Evolutionary conservation across 2,329 filamentous ascomycete genomes (phyloP).

Genomic region (Fusarium heterosporum): DNA sequence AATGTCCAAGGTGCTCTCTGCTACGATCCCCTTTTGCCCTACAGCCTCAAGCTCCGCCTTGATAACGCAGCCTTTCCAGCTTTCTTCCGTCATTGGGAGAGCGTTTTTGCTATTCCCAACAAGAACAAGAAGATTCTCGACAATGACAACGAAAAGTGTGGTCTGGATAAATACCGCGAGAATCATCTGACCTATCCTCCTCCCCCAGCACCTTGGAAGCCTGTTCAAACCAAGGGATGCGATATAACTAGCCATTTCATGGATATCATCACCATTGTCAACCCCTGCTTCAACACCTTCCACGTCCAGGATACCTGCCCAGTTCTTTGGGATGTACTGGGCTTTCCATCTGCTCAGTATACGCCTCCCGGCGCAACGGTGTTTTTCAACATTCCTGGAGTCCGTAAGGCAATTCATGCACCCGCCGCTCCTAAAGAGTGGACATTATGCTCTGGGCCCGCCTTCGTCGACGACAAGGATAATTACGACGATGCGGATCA

Average conservation of each 20-base stretch:
- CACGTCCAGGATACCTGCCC: constrained; percentile 20
- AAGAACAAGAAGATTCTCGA: constrained; percentile 29
- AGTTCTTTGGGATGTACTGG: constrained; percentile 1
- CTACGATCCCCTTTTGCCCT: constrained; percentile 27
- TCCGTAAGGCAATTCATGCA: constrained; percentile 20
- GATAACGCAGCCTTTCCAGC: constrained; percentile 17
- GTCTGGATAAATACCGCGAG: constrained; percentile 18
- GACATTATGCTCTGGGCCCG: constrained; percentile 3
- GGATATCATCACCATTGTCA: constrained; percentile 5
- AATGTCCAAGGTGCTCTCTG: constrained; percentile 18
- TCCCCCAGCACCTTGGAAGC: constrained; percentile 6
- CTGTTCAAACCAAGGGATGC: constrained; percentile 16
- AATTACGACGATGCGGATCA: constrained; percentile 11
- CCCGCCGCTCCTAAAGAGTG: constrained; percentile 3
- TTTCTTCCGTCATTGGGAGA: constrained; percentile 21
- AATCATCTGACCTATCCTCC: constrained; percentile 15
- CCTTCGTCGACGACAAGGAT: background rate
- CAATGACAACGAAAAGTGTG: constrained; percentile 20
- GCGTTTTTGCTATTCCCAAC: constrained; percentile 20
- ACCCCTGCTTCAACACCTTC: constrained; percentile 21
- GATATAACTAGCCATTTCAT: constrained; percentile 24
- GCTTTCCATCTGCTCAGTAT: constrained; percentile 3
- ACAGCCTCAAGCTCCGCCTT: constrained; percentile 3
- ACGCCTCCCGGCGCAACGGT: background rate
- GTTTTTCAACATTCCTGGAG: constrained; percentile 12